Conservation (phyloP, 2,329 filamentous ascomycete genomes). For the Penicillium paneum region DNA sequence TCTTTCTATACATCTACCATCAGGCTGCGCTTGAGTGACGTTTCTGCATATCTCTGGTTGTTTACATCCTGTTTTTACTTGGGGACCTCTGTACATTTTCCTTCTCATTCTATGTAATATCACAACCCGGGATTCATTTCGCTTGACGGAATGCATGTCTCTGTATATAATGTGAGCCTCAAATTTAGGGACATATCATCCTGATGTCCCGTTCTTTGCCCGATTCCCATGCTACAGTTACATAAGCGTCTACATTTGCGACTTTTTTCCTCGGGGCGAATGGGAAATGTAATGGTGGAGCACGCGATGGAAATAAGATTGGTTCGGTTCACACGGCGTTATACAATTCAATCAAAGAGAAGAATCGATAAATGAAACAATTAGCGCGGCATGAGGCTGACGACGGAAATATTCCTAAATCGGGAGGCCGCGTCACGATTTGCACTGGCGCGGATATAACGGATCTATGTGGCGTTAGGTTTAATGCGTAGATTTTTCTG, state of each 20-base stretch:
- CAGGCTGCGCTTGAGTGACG: background rate
- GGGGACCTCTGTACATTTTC: background rate
- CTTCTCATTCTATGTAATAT: slow-evolving; percentile 10
- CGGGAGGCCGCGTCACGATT: slow-evolving; percentile 1
- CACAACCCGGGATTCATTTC: background rate
- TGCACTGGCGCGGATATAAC: background rate
- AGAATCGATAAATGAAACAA: background rate
- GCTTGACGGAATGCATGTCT: background rate
- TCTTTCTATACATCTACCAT: background rate
- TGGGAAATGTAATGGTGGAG: background rate
- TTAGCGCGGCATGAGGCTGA: background rate
- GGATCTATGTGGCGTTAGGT: background rate
- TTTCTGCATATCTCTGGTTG: background rate
- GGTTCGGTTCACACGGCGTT: background rate
- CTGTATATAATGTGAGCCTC: background rate
- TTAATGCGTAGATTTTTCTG: background rate
- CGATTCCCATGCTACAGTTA: background rate
- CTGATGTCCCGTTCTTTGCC: background rate
- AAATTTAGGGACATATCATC: background rate
- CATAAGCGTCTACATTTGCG: background rate
- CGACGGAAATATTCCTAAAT: background rate
- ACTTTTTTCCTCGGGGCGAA: background rate
- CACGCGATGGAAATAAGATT: background rate
- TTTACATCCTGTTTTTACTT: background rate
- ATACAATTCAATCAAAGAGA: background rate